These are phyloP conservation scores for Sugiyamaella grinbergsii DNA, from an alignment of 1,139 yeast species.

Conservation along the genomic window DNA sequence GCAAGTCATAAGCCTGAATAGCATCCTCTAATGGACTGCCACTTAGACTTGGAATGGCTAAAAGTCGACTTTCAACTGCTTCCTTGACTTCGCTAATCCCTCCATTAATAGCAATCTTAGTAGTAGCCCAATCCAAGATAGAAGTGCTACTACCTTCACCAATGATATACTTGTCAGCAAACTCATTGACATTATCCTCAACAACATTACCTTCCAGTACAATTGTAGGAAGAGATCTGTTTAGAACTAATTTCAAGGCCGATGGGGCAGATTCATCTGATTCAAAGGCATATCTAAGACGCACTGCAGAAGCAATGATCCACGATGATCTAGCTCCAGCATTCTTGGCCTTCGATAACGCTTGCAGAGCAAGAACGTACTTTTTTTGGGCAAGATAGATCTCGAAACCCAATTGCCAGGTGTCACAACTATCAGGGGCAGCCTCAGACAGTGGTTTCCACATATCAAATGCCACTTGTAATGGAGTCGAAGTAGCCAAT, in stretches of 20 bases:
- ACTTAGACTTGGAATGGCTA: constrained; percentile 4
- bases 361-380: constrained; percentile 50
- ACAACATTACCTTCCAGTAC: constrained; percentile 35
- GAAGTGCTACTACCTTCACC: constrained; percentile 3
- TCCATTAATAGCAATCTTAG: constrained; percentile 28
- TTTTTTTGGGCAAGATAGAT: constrained; percentile 49
- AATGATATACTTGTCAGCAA: constrained; percentile 33
- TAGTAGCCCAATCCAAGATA: constrained; percentile 28
- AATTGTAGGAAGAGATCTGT: constrained; percentile 38
- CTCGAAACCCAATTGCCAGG: constrained; percentile 49
- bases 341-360: constrained; percentile 45
- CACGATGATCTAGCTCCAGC: constrained; percentile 38
- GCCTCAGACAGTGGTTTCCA: constrained; percentile 42
- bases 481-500: constrained; percentile 44
- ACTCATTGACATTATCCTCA: constrained; percentile 30
- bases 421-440: constrained; percentile 38
- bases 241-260: constrained; percentile 39
- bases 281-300: constrained; percentile 36
- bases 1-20: constrained; percentile 19
- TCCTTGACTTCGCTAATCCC: constrained; percentile 17
- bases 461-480: constrained; percentile 44
- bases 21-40: constrained; percentile 6
- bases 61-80: constrained; percentile 19
- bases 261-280: constrained; percentile 35
- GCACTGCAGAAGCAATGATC: constrained; percentile 36